A percentile compares a stretch with the other conserved stretches of the same genome.
Evolutionary conservation across 2,329 filamentous ascomycete genomes (phyloP).

Genomic region (Pyrenochaeta sp.): DNA sequence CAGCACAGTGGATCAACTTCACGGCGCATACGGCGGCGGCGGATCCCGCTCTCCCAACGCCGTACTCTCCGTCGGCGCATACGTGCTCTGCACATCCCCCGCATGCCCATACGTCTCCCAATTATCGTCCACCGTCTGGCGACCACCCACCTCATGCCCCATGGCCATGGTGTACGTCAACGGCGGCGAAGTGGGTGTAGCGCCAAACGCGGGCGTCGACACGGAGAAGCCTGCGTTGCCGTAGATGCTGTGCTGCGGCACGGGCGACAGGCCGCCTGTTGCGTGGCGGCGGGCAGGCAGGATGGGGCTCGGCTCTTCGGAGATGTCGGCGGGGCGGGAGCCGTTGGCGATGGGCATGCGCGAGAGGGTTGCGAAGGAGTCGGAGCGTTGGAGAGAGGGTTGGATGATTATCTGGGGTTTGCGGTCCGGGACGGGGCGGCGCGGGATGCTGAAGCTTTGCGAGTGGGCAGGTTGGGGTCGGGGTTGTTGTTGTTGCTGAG

Average conservation of each 20-base stretch:
- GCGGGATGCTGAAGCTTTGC: slow-evolving; percentile 36
- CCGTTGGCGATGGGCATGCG: slow-evolving; percentile 47
- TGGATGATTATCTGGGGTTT: slow-evolving; percentile 36
- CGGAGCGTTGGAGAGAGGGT: slow-evolving; percentile 38
- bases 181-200: slow-evolving; percentile 27
- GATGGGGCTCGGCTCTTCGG: slow-evolving; percentile 9
- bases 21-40: slow-evolving; percentile 23
- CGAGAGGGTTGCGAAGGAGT: slow-evolving; percentile 43
- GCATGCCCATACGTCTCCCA: slow-evolving; percentile 36
- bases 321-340: slow-evolving; percentile 24
- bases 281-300: slow-evolving; percentile 20
- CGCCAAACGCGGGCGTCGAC: slow-evolving; percentile 36
- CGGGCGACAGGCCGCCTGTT: slow-evolving; percentile 10
- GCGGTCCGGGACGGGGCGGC: slow-evolving; percentile 33
- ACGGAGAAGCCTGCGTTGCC: slow-evolving; percentile 35
- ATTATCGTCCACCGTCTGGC: slow-evolving; percentile 33
- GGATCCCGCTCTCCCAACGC: slow-evolving; percentile 30
- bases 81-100: slow-evolving; percentile 5
- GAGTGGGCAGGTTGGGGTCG: slow-evolving; percentile 24
- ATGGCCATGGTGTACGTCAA: slow-evolving; percentile 22
- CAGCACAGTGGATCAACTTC: no score
- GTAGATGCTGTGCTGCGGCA: slow-evolving; percentile 27
- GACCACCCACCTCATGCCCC: slow-evolving; percentile 1
- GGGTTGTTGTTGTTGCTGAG: slow-evolving; percentile 18
- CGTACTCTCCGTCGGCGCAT: slow-evolving; percentile 29